Evolutionary conservation across 2,329 filamentous ascomycete species (phyloP), one percentile per base, ranked within the genome.

Genomic region (Botryotinia convoluta): DNA sequence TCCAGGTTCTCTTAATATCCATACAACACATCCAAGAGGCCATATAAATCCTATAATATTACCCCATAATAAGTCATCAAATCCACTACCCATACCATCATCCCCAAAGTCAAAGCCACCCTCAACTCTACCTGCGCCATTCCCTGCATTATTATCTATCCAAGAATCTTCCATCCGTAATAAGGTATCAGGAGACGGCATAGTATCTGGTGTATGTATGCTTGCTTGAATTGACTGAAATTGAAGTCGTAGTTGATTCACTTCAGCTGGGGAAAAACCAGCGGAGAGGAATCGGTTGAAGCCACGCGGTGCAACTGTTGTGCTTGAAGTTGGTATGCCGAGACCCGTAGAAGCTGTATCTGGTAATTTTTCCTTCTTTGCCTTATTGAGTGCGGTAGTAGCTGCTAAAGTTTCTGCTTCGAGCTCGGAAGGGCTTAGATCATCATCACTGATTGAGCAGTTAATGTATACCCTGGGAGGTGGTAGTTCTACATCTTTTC

Each of bases 41-140:
- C 95, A 98, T 81, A 99, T 92, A 85, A 98, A 99, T 0, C 96
- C 96, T 79, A 96, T 93, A 74, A 97, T 85, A 82, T 96, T 93
- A 7, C 95, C 96, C 83, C 91, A 93, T 74, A 98, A 86, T 84
- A 98, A 89, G 79, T 97, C 91, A 79, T 98, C 95, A 62, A 97
- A 84, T 18, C 92, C 79, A 75, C 81, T 78, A 74, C 82, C 76
- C 76, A 75, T 79, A 73, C 79, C 79, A 75, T 82, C 81, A 71
- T 83, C 83, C 35, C 81, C 80, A 70, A 78, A 80, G 35, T 81
- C 81, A 63, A 82, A 80, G 7, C 82, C 81, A 39, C 79, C 80
- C 18, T 79, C 80, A n/a, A 81, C 83, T 3, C 82, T 83, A 7
- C 81, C 80, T 62, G 78, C 82, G 9, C 76, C 80, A 77, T 81